These are phyloP conservation scores for Colletotrichum sp. DNA, from an alignment of 2,329 filamentous ascomycete genomes.

Conservation along the genomic window DNA sequence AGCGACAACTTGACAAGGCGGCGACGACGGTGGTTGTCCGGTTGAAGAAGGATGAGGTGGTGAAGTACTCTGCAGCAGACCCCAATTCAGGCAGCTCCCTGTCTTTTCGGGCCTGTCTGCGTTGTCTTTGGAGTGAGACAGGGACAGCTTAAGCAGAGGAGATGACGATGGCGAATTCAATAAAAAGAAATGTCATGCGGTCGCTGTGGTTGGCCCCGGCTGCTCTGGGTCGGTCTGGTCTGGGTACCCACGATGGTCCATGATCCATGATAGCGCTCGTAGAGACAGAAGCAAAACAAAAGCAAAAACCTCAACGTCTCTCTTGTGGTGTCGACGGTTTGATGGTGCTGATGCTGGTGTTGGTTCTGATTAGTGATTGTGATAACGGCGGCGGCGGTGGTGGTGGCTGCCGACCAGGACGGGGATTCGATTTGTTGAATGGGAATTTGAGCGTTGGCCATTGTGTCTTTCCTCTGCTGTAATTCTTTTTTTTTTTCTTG, in stretches of 20 bases:
- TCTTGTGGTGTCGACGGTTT: neutral
- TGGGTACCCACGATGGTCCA: neutral
- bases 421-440: neutral
- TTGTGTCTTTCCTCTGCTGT: neutral
- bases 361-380: neutral
- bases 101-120: neutral
- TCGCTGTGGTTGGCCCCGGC: neutral
- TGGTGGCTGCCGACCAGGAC: neutral
- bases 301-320: neutral
- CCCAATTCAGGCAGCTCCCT: neutral
- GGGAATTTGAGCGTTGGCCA: neutral
- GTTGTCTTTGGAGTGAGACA: neutral
- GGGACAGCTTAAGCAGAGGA: neutral
- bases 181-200: slow-evolving; percentile 14
- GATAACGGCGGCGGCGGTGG: neutral
- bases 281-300: neutral
- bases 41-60: neutral
- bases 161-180: slow-evolving; percentile 7
- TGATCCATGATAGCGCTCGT: neutral
- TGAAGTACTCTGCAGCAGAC: neutral
- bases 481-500: neutral
- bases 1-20: neutral
- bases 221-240: neutral
- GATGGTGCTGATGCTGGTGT: neutral
- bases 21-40: neutral